Evolutionary conservation across 2,329 filamentous ascomycete genomes (phyloP).

Genomic region (Fusarium xylarioides): DNA sequence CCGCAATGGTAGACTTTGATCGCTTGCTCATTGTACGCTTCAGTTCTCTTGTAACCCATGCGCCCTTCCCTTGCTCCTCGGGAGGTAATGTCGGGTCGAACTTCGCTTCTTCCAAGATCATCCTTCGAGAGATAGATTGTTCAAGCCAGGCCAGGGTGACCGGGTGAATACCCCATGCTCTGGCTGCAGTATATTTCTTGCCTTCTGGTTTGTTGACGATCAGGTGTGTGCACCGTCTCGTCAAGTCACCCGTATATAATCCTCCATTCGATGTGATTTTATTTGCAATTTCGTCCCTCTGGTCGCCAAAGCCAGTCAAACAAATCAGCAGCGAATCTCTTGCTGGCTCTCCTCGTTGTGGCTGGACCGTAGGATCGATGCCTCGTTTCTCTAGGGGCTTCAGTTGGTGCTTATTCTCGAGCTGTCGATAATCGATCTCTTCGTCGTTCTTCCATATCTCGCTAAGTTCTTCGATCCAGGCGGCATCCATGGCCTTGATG

Average conservation of each 20-base stretch:
- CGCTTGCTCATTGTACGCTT: conserved; percentile 67
- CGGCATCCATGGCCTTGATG: conserved; percentile 81
- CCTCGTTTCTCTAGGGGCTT: conserved; percentile 68
- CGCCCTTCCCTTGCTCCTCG: conserved; percentile 78
- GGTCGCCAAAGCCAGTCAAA: conserved; percentile 66
- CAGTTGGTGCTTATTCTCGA: conserved; percentile 74
- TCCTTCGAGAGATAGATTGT: conserved; percentile 83
- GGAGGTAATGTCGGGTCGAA: conserved; percentile 79
- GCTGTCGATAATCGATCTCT: conserved; percentile 72
- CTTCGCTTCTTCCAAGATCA: conserved; percentile 87
- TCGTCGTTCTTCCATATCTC: conserved; percentile 85
- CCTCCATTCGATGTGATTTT: conserved; percentile 76
- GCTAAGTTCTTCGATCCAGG: conserved; percentile 85
- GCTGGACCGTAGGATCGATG: conserved; percentile 46
- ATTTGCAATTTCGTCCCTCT: conserved; percentile 76
- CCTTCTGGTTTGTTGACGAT: conserved; percentile 82
- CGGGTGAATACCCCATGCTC: conserved; percentile 79
- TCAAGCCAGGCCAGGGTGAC: conserved; percentile 87
- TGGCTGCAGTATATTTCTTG: conserved; percentile 91
- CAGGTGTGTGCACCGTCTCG: conserved; percentile 85
- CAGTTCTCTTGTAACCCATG: conserved; percentile 69
- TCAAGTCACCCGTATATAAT: conserved; percentile 88
- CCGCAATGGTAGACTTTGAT: conserved; percentile 58
- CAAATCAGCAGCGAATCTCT: conserved; percentile 60
- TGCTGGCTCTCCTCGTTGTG: conserved; percentile 33